Percentiles rank a stretch among this genome's conserved stretches.
phyloP scores from a whole-genome alignment of 768 basidiomycete genomes.

The Sutorius australiensis region DNA sequence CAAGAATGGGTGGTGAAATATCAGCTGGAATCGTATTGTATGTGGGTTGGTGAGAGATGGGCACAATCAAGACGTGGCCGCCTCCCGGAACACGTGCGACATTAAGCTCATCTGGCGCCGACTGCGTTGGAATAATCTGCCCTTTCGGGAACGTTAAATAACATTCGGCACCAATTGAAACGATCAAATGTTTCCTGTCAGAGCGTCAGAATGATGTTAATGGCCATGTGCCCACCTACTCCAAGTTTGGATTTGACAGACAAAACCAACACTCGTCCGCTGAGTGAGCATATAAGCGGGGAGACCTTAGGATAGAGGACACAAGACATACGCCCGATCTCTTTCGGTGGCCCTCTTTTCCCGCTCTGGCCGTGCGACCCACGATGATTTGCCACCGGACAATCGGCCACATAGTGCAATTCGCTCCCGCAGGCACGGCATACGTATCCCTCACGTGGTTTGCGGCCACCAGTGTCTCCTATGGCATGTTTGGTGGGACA shows the following conservation, averaged over 20 bases:
- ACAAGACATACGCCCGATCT: slow-evolving; percentile 73
- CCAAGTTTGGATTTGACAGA: slow-evolving; percentile 86
- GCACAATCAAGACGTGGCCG: slow-evolving; percentile 91
- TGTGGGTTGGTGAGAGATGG: slow-evolving; percentile 91
- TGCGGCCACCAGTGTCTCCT: slow-evolving; percentile 80
- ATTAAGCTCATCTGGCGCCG: slow-evolving; percentile 40
- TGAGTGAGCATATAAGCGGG: slow-evolving; percentile 28
- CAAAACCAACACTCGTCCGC: slow-evolving; percentile 99
- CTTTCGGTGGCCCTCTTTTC: slow-evolving; percentile 58
- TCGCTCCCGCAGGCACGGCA: slow-evolving; percentile 91
- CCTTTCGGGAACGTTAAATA: slow-evolving; percentile 97
- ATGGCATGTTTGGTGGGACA: slow-evolving; percentile 77
- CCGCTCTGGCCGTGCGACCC: slow-evolving; percentile 30
- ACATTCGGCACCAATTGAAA: slow-evolving; percentile 88
- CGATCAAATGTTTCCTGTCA: slow-evolving; percentile 88
- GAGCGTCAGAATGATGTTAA: slow-evolving; percentile 1
- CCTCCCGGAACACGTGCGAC: slow-evolving; percentile 75
- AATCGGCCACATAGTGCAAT: slow-evolving; percentile 84
- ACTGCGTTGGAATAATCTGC: slow-evolving; percentile 82
- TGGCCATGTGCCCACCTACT: slow-evolving; percentile 46
- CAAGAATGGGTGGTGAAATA: slow-evolving; percentile 66
- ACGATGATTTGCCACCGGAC: slow-evolving; percentile 62
- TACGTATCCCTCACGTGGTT: slow-evolving; percentile 81
- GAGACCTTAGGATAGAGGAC: neutral
- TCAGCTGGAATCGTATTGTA: slow-evolving; percentile 78